Conservation (phyloP, 176 grass and related monocot species). For the Oryza officinalis region DNA sequence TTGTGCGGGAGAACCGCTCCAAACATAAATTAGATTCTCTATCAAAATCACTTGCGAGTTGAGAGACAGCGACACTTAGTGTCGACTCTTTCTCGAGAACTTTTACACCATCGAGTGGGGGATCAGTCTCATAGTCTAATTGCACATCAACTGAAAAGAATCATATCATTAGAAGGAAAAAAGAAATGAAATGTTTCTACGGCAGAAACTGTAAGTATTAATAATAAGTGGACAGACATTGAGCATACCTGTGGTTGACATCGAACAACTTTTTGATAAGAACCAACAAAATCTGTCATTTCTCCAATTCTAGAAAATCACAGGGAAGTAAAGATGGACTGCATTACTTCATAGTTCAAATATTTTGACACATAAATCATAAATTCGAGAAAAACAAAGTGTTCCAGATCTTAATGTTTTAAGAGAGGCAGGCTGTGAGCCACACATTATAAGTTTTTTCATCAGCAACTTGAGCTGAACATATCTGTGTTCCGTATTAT, state of each 20-base stretch:
- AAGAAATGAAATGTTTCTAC: not conserved
- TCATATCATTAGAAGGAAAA: slow-evolving; percentile 1
- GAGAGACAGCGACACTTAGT: slow-evolving; percentile 70
- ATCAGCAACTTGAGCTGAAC: not conserved
- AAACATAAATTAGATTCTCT: slow-evolving; percentile 79
- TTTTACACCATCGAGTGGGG: slow-evolving; percentile 49
- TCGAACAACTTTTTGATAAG: slow-evolving; percentile 11
- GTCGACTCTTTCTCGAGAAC: slow-evolving; percentile 45
- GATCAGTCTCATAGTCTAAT: slow-evolving; percentile 73
- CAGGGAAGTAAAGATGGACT: slow-evolving; percentile 1
- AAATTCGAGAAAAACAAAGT: not conserved
- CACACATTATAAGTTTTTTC: not conserved
- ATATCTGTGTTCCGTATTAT: not conserved
- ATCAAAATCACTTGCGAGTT: slow-evolving; percentile 89
- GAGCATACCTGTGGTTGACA: slow-evolving; percentile 57
- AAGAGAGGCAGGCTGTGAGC: not conserved
- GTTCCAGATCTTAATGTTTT: not conserved
- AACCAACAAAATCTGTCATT: not conserved
- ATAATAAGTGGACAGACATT: not conserved
- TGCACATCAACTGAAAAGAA: slow-evolving; percentile 74
- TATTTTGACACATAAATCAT: not conserved
- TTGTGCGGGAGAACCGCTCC: slow-evolving; percentile 58
- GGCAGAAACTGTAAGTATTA: not conserved
- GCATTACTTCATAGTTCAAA: not conserved
- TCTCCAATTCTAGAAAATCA: slow-evolving; percentile 45